Percentiles rank a stretch among this genome's conserved stretches.
Conservation (phyloP, 2,329 filamentous ascomycete genomes). For the Raffaelea deltoideospora region DNA sequence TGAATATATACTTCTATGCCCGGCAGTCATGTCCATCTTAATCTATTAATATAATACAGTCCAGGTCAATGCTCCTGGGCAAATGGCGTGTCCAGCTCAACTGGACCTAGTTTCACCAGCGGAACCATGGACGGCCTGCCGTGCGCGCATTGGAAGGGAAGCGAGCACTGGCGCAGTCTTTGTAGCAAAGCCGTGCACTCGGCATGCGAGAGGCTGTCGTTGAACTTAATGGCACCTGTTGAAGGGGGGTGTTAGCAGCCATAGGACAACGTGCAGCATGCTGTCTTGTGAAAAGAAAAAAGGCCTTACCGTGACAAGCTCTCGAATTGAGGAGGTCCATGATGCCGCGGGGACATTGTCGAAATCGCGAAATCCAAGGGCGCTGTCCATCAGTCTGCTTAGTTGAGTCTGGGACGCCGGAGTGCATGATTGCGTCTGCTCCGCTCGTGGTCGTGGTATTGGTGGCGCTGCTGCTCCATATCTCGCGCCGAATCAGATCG, state of each 20-base stretch:
- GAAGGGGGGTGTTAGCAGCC: no score
- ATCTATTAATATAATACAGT: no score
- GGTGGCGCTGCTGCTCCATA: no score
- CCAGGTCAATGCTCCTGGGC: no score
- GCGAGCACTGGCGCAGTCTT: slow-evolving; percentile 45
- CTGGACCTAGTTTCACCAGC: slow-evolving; percentile 33
- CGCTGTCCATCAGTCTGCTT: neutral
- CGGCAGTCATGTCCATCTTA: no score
- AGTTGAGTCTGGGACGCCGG: neutral
- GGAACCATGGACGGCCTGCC: slow-evolving; percentile 54
- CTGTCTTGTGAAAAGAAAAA: no score
- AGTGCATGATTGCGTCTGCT: slow-evolving; percentile 22
- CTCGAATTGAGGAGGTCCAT: slow-evolving; percentile 63
- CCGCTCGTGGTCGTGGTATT: no score
- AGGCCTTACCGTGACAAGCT: slow-evolving; percentile 48
- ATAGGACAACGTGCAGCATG: slow-evolving; percentile 6
- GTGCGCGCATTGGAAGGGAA: slow-evolving; percentile 77
- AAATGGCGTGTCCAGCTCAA: neutral
- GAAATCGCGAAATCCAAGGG: slow-evolving; percentile 47
- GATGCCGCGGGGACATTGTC: slow-evolving; percentile 58
- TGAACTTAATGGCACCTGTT: slow-evolving; percentile 65
- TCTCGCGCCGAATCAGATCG: slow-evolving; percentile 58
- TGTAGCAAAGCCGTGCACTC: slow-evolving; percentile 45
- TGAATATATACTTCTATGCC: no score
- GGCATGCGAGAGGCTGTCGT: slow-evolving; percentile 43